Percentiles rank a stretch among this genome's conserved stretches.
These are phyloP conservation scores for Globisporangium iwayamae DNA, from an alignment of 352 stramenopile genomes.

Conservation along the genomic window DNA sequence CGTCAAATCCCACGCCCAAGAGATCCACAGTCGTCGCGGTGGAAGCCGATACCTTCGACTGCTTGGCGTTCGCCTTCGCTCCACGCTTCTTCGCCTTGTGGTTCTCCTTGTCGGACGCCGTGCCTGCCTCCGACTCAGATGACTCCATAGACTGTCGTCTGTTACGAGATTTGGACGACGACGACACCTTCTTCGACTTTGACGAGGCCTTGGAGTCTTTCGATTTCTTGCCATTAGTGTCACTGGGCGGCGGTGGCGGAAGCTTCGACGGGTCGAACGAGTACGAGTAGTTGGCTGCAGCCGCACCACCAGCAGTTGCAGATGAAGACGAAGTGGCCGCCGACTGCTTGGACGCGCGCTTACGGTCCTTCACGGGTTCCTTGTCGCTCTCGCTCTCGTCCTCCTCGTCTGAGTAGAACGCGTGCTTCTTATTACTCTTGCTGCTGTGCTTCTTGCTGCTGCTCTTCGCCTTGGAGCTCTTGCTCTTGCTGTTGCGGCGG, in stretches of 20 bases:
- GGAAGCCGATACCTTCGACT: conserved; percentile 4
- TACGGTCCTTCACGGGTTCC: conserved; percentile 13
- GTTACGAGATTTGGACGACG: conserved; percentile 16
- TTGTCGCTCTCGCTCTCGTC: conserved; percentile 9
- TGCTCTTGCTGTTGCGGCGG: neutral
- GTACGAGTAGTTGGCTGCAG: conserved; percentile 32
- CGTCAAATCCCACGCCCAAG: conserved; percentile 45
- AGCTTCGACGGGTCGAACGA: conserved; percentile 53
- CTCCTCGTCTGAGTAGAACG: conserved; percentile 26
- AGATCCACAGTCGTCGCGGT: conserved; percentile 39
- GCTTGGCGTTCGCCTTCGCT: conserved; percentile 19
- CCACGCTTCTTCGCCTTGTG: conserved; percentile 15
- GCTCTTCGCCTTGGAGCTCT: conserved; percentile 23
- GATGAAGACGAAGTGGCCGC: conserved; percentile 8
- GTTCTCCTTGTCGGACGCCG: conserved; percentile 36
- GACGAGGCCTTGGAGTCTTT: conserved; percentile 22
- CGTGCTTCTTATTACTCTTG: conserved; percentile 24
- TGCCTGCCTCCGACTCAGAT: conserved; percentile 26
- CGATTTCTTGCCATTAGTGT: conserved; percentile 21
- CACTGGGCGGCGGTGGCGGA: conserved; percentile 25
- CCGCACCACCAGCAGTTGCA: conserved; percentile 7
- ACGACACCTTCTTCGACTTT: conserved; percentile 16
- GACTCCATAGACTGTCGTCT: conserved; percentile 37
- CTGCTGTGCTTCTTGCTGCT: conserved; percentile 30
- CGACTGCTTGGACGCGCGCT: conserved; percentile 8